Evolutionary conservation across 2,329 filamentous ascomycete genomes (phyloP).

Genomic region (Verticillium albo-atrum): DNA sequence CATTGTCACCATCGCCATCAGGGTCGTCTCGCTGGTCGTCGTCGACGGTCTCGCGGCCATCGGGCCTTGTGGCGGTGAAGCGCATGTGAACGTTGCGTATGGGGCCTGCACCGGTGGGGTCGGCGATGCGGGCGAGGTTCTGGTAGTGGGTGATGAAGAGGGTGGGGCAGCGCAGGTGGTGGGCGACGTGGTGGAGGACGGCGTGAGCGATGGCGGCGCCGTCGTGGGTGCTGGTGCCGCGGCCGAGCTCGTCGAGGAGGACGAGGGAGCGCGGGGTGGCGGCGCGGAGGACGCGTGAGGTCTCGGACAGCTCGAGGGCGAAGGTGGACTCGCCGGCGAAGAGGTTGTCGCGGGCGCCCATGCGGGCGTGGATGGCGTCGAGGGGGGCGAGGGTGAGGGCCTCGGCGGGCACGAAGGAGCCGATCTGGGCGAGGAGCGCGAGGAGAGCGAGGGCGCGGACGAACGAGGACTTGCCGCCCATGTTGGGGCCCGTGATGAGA

Average conservation of each 20-base stretch:
- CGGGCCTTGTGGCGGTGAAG: slow-evolving; percentile 51
- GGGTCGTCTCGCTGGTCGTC: background rate
- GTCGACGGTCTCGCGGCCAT: slow-evolving; percentile 1
- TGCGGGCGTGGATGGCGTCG: slow-evolving; percentile 91
- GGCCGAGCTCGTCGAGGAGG: slow-evolving; percentile 89
- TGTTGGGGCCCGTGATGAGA: slow-evolving; percentile 94
- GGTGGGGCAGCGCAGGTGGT: slow-evolving; percentile 70
- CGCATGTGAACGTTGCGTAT: slow-evolving; percentile 94
- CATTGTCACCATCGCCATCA: slow-evolving; percentile 12
- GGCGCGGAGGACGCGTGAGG: slow-evolving; percentile 82
- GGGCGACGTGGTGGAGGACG: slow-evolving; percentile 79
- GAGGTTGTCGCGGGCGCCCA: slow-evolving; percentile 95
- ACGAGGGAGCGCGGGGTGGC: slow-evolving; percentile 82
- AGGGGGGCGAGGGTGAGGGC: slow-evolving; percentile 72
- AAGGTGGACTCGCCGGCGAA: slow-evolving; percentile 93
- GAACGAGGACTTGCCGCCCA: slow-evolving; percentile 98
- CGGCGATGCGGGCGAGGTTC: slow-evolving; percentile 66
- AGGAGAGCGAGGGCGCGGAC: slow-evolving; percentile 90
- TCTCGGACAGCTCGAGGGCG: slow-evolving; percentile 96
- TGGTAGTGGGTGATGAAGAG: slow-evolving; percentile 99
- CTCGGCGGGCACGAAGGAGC: slow-evolving; percentile 84
- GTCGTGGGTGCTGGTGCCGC: slow-evolving; percentile 92
- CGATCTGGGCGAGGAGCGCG: slow-evolving; percentile 89
- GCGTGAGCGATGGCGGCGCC: slow-evolving; percentile 93
- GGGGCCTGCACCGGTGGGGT: slow-evolving; percentile 33